phyloP scores from a whole-genome alignment of 2,329 filamentous ascomycete genomes.

The Madurella fahalii region DNA sequence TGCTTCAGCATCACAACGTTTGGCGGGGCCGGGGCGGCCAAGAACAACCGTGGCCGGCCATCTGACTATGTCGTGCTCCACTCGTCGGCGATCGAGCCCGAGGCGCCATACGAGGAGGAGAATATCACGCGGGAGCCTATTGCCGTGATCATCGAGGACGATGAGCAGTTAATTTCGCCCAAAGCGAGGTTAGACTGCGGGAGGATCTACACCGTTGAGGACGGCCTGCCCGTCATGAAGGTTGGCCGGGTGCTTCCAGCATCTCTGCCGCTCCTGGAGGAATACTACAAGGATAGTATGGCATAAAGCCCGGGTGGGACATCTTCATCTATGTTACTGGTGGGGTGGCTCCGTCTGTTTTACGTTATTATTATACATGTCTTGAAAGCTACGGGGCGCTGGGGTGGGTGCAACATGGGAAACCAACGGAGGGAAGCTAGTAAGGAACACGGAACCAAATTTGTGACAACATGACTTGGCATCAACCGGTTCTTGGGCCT shows the following conservation, averaged over 20 bases:
- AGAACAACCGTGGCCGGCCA: constrained; percentile 11
- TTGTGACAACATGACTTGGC: too few relatives aligned
- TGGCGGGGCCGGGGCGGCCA: constrained; percentile 6
- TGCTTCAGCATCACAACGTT: constrained; percentile 29
- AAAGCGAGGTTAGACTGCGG: constrained; percentile 27
- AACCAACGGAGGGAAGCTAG: too few relatives aligned
- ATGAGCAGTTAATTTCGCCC: constrained; percentile 25
- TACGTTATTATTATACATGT: too few relatives aligned
- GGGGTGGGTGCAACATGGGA: too few relatives aligned
- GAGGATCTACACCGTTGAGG: constrained; percentile 29
- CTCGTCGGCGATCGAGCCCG: constrained; percentile 17
- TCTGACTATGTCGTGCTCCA: constrained; percentile 26
- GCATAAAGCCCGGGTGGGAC: neutral
- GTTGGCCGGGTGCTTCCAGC: constrained; percentile 26
- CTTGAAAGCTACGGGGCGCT: too few relatives aligned
- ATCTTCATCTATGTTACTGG: neutral
- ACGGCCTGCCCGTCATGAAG: constrained; percentile 26
- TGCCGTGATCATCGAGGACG: constrained; percentile 27
- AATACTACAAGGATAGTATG: constrained; percentile 24
- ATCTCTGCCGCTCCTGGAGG: constrained; percentile 18
- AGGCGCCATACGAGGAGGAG: constrained; percentile 22
- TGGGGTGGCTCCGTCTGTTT: too few relatives aligned
- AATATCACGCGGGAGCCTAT: constrained; percentile 22
- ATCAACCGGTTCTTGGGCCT: too few relatives aligned
- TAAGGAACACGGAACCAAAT: too few relatives aligned